phyloP scores from a whole-genome alignment of 2,329 filamentous ascomycete species.

The Hypocrella siamensis region DNA sequence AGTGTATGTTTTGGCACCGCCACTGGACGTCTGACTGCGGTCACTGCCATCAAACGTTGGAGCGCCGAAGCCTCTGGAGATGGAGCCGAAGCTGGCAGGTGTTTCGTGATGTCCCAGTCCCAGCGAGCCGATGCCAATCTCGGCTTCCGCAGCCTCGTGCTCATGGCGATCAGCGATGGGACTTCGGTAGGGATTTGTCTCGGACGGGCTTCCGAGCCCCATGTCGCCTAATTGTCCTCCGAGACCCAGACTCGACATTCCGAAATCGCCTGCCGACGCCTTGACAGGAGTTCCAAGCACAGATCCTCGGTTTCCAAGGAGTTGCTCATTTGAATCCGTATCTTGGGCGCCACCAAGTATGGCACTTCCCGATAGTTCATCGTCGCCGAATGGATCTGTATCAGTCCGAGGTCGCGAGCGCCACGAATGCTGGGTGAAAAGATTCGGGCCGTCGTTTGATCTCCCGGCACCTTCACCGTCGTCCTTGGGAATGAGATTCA shows the following conservation, averaged over 20 bases:
- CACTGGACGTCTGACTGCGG: conserved; percentile 84
- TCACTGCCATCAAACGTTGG: conserved; percentile 58
- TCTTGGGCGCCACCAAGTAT: conserved; percentile 64
- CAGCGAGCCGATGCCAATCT: conserved; percentile 28
- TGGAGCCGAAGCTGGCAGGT: conserved; percentile 34
- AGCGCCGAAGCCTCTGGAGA: conserved; percentile 34
- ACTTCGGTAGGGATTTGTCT: conserved; percentile 93
- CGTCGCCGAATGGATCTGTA: conserved; percentile 63
- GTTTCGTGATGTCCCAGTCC: conserved; percentile 24
- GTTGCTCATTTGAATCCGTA: conserved; percentile 26
- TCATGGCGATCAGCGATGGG: conserved; percentile 62
- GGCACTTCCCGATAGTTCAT: conserved; percentile 49
- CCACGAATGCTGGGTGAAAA: conserved; percentile 32
- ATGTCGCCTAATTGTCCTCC: conserved; percentile 40
- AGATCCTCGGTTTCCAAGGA: conserved; percentile 18
- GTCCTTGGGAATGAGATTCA: conserved; percentile 70
- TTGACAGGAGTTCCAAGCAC: conserved; percentile 39
- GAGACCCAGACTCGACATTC: conserved; percentile 43
- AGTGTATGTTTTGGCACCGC: conserved; percentile 60
- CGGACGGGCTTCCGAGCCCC: conserved; percentile 78
- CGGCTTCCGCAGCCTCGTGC: conserved; percentile 43
- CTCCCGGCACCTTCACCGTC: conserved; percentile 44
- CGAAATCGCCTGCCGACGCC: conserved; percentile 40
- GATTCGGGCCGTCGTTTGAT: conserved; percentile 29
- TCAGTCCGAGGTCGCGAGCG: conserved; percentile 49